phyloP scores from a whole-genome alignment of 331 rosid species.

The Acacia pycnantha region DNA sequence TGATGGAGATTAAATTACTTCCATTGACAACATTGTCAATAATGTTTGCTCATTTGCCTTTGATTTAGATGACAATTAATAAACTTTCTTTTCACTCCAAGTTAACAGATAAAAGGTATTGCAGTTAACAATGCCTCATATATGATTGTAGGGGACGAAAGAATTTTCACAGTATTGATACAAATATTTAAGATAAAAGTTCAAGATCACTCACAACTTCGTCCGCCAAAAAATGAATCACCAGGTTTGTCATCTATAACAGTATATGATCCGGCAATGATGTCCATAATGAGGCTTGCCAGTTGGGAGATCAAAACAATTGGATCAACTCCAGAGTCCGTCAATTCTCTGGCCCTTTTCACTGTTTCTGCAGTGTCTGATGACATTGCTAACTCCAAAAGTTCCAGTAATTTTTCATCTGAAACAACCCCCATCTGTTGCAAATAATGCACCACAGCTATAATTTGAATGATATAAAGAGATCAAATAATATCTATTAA shows the following conservation, averaged over 20 bases:
- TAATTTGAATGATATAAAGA: constrained; percentile 19
- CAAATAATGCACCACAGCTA: constrained; percentile 33
- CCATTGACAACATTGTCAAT: neutral
- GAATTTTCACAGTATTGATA: constrained; percentile 8
- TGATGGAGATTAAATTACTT: neutral
- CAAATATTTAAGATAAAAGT: constrained; percentile 19
- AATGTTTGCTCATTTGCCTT: constrained; percentile 7
- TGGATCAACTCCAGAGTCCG: constrained; percentile 98
- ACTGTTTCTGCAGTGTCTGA: constrained; percentile 96
- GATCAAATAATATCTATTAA: constrained; percentile 1
- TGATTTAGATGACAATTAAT: constrained; percentile 17
- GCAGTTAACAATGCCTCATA: constrained; percentile 14
- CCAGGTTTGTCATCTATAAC: constrained; percentile 55
- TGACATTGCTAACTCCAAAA: constrained; percentile 97
- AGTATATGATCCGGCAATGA: constrained; percentile 90
- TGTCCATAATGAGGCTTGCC: constrained; percentile 96
- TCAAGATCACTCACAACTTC: constrained; percentile 60
- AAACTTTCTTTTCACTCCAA: constrained; percentile 13
- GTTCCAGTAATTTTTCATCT: constrained; percentile 91
- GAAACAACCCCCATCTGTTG: constrained; percentile 96
- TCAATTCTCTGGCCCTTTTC: constrained; percentile 91
- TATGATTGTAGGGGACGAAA: neutral
- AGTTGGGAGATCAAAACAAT: constrained; percentile 96
- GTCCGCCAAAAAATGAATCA: constrained; percentile 59
- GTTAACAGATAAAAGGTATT: constrained; percentile 19